Conservation (phyloP, 225 moss, liverwort and hornwort genomes). For the Bryum argenteum region DNA sequence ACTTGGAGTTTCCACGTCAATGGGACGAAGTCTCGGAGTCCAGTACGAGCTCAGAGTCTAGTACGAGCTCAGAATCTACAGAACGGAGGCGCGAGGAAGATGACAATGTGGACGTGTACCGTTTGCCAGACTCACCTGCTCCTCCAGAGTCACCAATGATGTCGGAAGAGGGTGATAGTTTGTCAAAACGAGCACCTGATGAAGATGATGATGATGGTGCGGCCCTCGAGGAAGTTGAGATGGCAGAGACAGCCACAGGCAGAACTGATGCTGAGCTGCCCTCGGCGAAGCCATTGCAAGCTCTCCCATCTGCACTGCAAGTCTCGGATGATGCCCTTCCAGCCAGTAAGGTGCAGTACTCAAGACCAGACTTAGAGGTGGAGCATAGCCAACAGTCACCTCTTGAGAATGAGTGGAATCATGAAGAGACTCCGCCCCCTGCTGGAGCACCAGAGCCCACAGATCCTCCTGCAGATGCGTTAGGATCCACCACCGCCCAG, state of each 20-base stretch:
- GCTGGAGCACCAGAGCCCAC: constrained; percentile 17
- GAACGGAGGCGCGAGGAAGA: constrained; percentile 4
- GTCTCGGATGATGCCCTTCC: constrained; percentile 12
- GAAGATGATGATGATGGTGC: constrained; percentile 1
- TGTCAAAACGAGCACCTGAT: constrained; percentile 9
- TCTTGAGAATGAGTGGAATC: constrained; percentile 14
- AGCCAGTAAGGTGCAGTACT: constrained; percentile 20
- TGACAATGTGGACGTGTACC: constrained; percentile 33
- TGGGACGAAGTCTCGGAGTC: constrained; percentile 50
- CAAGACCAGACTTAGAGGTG: constrained; percentile 9
- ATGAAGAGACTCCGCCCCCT: constrained; percentile 31
- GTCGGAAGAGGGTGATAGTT: constrained; percentile 33
- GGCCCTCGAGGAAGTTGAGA: constrained; percentile 12
- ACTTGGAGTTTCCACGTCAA: constrained; percentile 39
- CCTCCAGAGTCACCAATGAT: constrained; percentile 44
- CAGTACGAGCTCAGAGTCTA: constrained; percentile 1
- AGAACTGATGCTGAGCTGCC: constrained; percentile 17
- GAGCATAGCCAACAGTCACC: constrained; percentile 21
- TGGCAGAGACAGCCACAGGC: constrained; percentile 16
- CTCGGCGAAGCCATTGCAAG: constrained; percentile 14
- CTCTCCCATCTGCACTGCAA: constrained; percentile 1
- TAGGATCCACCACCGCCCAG: constrained; percentile 72
- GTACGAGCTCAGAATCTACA: constrained; percentile 17
- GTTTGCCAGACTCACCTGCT: constrained; percentile 42
- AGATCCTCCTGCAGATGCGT: constrained; percentile 39